These are phyloP conservation scores for Basipetospora chlamydospora DNA, from an alignment of 2,329 filamentous ascomycete species.

Conservation along the genomic window DNA sequence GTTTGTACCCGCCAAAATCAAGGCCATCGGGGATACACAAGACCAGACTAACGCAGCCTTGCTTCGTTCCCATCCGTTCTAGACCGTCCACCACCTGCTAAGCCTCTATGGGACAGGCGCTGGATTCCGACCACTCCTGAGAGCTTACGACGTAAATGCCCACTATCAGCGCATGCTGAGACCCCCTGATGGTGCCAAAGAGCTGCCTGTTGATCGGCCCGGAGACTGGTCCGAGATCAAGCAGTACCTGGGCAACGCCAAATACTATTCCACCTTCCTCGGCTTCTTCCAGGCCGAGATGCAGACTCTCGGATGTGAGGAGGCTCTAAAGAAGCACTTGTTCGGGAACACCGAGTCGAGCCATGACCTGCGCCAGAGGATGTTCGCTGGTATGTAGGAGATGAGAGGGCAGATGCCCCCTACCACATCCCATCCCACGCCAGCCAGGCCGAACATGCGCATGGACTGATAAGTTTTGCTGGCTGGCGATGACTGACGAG, in stretches of 20 bases:
- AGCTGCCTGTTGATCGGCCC: conserved; percentile 40
- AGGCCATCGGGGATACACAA: no score
- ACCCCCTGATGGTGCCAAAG: conserved; percentile 29
- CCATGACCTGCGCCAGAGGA: conserved; percentile 52
- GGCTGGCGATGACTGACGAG: no score
- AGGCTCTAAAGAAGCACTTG: conserved; percentile 50
- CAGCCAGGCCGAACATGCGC: no score
- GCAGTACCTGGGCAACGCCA: conserved; percentile 44
- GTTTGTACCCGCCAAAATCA: no score
- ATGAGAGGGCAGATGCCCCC: no score
- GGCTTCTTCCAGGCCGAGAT: conserved; percentile 65
- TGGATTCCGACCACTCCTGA: conserved; percentile 39
- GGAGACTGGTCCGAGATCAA: conserved; percentile 39
- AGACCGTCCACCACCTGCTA: conserved; percentile 61
- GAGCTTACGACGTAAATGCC: conserved; percentile 49
- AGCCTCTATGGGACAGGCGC: conserved; percentile 66
- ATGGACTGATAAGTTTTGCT: no score
- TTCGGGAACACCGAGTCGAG: conserved; percentile 51
- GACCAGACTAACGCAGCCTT: no score
- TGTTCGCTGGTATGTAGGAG: conserved; percentile 48
- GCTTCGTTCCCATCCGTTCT: no score
- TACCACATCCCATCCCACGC: no score
- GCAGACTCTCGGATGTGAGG: conserved; percentile 41
- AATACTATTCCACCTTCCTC: conserved; percentile 59
- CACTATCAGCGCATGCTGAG: conserved; percentile 48